A percentile compares a stretch with the other conserved stretches of the same genome.
Conservation (phyloP, 345 rosid species). For the Bruguiera parviflora region DNA sequence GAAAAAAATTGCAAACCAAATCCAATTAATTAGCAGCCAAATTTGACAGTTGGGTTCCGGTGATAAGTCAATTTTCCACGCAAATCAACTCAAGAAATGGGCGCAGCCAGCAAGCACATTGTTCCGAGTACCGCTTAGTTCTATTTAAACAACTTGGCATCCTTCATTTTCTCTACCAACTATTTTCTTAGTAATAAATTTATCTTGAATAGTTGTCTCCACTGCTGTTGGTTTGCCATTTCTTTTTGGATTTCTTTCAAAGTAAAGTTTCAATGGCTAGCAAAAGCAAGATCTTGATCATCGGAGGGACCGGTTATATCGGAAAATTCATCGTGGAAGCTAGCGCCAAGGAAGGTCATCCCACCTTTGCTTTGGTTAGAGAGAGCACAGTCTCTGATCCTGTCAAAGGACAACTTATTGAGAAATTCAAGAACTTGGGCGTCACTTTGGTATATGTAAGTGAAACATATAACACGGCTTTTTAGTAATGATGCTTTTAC, state of each 20-base stretch:
- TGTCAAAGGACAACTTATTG: slow-evolving; percentile 45
- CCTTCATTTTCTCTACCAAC: no score
- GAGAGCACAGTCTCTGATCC: slow-evolving; percentile 50
- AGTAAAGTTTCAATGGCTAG: slow-evolving; percentile 38
- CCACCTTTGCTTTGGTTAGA: slow-evolving; percentile 60
- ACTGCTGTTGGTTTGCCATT: background rate
- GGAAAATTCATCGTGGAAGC: slow-evolving; percentile 69
- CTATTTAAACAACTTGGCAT: no score
- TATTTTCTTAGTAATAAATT: no score
- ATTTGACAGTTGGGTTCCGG: no score
- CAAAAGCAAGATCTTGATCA: slow-evolving; percentile 61
- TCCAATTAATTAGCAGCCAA: no score
- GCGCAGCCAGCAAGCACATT: no score
- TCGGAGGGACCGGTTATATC: slow-evolving; percentile 78
- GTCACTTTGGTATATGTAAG: slow-evolving; percentile 55
- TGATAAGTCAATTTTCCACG: no score
- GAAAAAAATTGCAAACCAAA: no score
- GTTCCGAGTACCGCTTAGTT: no score
- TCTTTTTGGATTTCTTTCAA: background rate
- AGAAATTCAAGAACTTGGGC: slow-evolving; percentile 53
- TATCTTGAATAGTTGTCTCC: no score
- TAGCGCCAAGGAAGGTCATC: slow-evolving; percentile 52
- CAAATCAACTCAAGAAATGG: no score
- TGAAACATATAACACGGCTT: background rate
- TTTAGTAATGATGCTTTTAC: no score